Evolutionary conservation across 805 yeast genomes (phyloP).

Genomic region (Metschnikowia santaceciliae): DNA sequence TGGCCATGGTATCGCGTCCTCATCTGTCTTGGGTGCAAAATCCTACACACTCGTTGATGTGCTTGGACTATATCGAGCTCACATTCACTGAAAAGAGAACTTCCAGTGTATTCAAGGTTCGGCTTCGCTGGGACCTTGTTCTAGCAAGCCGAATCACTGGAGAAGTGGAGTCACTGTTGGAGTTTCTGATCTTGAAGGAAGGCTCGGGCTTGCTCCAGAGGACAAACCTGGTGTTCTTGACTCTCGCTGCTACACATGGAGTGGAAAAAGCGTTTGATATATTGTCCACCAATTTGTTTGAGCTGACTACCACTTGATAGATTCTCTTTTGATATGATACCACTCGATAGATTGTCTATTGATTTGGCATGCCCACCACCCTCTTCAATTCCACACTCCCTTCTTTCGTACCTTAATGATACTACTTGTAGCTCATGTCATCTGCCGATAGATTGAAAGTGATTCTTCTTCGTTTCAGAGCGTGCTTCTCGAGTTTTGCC

Average conservation of each 20-base stretch:
- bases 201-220: conserved; percentile 10
- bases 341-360: too few relatives aligned
- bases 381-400: neutral
- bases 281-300: conserved; percentile 21
- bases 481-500: neutral
- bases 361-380: too few relatives aligned
- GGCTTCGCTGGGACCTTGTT: conserved; percentile 12
- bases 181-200: conserved; percentile 5
- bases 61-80: conserved; percentile 12
- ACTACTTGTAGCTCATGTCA: conserved; percentile 10
- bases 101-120: conserved; percentile 2
- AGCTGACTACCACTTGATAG: neutral
- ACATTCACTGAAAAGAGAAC: neutral
- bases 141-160: conserved; percentile 7
- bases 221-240: conserved; percentile 17
- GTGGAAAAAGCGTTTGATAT: conserved; percentile 22
- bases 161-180: conserved; percentile 6
- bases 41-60: conserved; percentile 2
- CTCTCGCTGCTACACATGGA: conserved; percentile 24
- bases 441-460: conserved; percentile 29
- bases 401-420: neutral
- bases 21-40: conserved; percentile 2
- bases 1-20: conserved; percentile 13
- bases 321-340: too few relatives aligned
- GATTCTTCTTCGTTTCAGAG: conserved; percentile 2